phyloP scores from a whole-genome alignment of 495 filamentous ascomycete genomes.

The Thermothielavioides terrestris region DNA sequence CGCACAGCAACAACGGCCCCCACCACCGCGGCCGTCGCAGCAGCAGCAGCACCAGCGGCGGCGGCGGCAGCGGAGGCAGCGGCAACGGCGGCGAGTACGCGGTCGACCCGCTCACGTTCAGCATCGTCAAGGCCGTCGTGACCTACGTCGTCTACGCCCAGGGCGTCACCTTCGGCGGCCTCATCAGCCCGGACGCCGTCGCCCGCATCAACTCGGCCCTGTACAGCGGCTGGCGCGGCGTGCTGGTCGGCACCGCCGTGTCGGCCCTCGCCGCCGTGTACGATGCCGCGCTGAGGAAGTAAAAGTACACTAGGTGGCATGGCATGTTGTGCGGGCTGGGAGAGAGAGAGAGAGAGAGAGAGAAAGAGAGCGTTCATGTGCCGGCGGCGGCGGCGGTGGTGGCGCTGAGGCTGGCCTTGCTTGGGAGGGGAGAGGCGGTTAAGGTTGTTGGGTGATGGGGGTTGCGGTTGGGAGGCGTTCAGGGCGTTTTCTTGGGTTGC shows the following conservation, averaged over 20 bases:
- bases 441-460: neutral
- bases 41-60: conserved; percentile 23
- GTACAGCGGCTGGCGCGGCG: conserved; percentile 60
- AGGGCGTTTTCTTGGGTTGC: conserved; percentile 4
- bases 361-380: neutral
- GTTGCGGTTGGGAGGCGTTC: neutral
- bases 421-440: neutral
- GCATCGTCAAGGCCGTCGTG: conserved; percentile 72
- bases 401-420: too few relatives aligned
- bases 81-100: conserved; percentile 35
- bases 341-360: neutral
- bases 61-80: neutral
- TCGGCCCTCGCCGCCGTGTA: conserved; percentile 65
- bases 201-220: conserved; percentile 55
- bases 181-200: conserved; percentile 50
- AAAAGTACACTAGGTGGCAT: conserved; percentile 1
- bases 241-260: conserved; percentile 63
- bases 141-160: conserved; percentile 71
- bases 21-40: too few relatives aligned
- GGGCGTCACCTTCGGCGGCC: conserved; percentile 55
- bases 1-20: too few relatives aligned
- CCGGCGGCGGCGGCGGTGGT: too few relatives aligned
- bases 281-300: conserved; percentile 76
- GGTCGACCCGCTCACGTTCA: conserved; percentile 82
- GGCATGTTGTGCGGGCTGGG: neutral